phyloP scores from a whole-genome alignment of 169 alveolate species.

The Plasmodium malariae region DNA sequence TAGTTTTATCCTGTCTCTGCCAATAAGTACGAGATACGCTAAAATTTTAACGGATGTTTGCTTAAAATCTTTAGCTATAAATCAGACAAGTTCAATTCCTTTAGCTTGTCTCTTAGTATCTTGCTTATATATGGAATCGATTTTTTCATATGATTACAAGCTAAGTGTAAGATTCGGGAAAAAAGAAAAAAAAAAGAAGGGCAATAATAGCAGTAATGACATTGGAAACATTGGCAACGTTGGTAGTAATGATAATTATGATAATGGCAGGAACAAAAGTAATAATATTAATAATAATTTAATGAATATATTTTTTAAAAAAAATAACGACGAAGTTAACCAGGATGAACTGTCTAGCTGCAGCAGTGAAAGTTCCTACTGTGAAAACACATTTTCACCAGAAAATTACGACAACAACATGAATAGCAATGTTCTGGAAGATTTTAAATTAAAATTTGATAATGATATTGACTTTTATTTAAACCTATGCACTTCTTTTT shows the following conservation, averaged over 20 bases:
- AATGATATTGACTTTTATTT: conserved; percentile 72
- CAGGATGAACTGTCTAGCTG: not conserved
- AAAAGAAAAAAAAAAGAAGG: conserved; percentile 14
- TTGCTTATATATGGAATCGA: conserved; percentile 68
- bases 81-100: conserved; percentile 42
- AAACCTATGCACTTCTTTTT: conserved; percentile 46
- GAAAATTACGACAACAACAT: not conserved
- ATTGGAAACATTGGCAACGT: not conserved
- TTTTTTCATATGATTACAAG: conserved; percentile 74
- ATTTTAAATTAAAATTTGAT: conserved; percentile 48
- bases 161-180: conserved; percentile 32
- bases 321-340: not conserved
- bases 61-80: conserved; percentile 64
- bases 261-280: not conserved
- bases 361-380: not conserved
- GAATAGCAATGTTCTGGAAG: not conserved
- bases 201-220: not conserved
- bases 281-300: conserved; percentile 1
- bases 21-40: conserved; percentile 75
- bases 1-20: conserved; percentile 39
- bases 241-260: not conserved
- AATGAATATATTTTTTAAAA: conserved; percentile 29
- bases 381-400: not conserved
- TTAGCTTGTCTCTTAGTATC: conserved; percentile 71
- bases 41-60: conserved; percentile 75